Evolutionary conservation across 1,284 basidiomycete species (phyloP), one percentile per base, ranked within the genome.

Genomic region (Ceratobasidium theobromae): DNA sequence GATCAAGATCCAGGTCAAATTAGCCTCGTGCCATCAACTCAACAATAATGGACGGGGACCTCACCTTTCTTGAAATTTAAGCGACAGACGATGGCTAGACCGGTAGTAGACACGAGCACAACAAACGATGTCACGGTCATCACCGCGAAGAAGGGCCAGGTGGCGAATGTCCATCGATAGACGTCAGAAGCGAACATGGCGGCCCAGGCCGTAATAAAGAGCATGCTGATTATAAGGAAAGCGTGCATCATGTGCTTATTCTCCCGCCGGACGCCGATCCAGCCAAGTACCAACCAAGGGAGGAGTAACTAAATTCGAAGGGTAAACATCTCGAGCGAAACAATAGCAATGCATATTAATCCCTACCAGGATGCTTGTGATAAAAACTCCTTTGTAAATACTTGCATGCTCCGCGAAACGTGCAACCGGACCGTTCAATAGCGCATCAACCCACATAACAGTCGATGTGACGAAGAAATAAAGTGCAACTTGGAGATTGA

Each of bases 1-100:
- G 28, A 33, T 33, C 28, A 38, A 48, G 27, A 32, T 40, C 18
- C 35, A 23, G 41, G 6, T 18, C n/a, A 11, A 28, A n/a, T 48
- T 45, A 45, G 28, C 14, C 27, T 35, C 27, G 28, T 35, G 32
- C 14, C 27, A 45, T n/a, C 28, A 11, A 57, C 18, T 16, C 28
- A 48, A 38, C 12, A 48, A 33, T 16, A 23, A 33, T 27, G 11
- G 4, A 33, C 43, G 41, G 81, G 82, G 57, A 80, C 75, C 68
- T 91, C 77, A 30, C 88, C 88, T 73, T 86, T 87, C 67, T 86
- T 87, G 71, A 90, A 91, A 77, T 91, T 91, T 72, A 82, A 73
- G 27, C 85, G 81, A 72, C 88, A 90, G 66, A 86, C 69, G 46
- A 89, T 71, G n/a, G 87, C 88, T 35, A 91, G 74, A 54, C 84